These are phyloP conservation scores for Erysimum cheiri DNA, from an alignment of 441 rosid species.

Conservation along the genomic window DNA sequence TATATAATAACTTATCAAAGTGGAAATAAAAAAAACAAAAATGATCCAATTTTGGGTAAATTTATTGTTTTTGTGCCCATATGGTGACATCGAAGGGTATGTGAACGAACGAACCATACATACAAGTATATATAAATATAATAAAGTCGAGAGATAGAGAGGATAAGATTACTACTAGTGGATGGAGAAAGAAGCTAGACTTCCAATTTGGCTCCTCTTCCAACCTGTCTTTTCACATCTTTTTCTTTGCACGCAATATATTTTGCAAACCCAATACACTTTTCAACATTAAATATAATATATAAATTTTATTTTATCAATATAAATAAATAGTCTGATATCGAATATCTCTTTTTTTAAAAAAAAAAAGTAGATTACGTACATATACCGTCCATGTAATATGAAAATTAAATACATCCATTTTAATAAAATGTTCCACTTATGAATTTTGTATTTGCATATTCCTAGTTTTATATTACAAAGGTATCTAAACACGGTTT, in stretches of 20 bases:
- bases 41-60: neutral
- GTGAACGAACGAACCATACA: neutral
- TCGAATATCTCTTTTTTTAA: too few species aligned
- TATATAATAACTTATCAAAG: constrained; percentile 10
- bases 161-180: constrained; percentile 38
- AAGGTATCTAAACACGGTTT: constrained; percentile 22
- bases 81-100: constrained; percentile 18
- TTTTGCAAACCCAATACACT: neutral
- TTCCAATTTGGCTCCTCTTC: constrained; percentile 45
- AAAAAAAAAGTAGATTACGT: too few species aligned
- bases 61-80: neutral
- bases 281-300: neutral
- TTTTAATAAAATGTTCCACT: neutral
- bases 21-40: neutral
- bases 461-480: constrained; percentile 13
- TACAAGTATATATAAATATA: too few species aligned
- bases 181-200: constrained; percentile 17
- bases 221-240: constrained; percentile 43
- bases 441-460: constrained; percentile 1
- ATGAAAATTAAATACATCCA: too few species aligned
- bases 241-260: constrained; percentile 3
- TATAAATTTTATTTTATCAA: neutral
- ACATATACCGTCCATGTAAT: neutral
- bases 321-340: too few species aligned
- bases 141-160: too few species aligned